Percentiles rank a stretch among this genome's conserved stretches.
phyloP scores from a whole-genome alignment of 352 stramenopile species.

The Globisporangium okanoganense region DNA sequence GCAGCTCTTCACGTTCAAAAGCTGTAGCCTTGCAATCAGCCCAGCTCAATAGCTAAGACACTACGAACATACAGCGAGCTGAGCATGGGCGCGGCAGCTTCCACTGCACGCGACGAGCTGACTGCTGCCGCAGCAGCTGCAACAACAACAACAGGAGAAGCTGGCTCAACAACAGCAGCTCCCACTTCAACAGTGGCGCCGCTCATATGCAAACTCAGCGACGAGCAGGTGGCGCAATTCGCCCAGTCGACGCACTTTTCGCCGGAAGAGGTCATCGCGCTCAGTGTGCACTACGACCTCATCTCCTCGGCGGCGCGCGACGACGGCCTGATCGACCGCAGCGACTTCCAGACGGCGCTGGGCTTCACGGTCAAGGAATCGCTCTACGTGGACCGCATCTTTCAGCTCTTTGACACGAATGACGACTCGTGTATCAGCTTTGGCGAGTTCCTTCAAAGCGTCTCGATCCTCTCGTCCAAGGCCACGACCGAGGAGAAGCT shows the following conservation, averaged over 20 bases:
- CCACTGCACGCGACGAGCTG: slow-evolving; percentile 50
- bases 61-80: background rate
- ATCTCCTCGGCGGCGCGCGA: slow-evolving; percentile 61
- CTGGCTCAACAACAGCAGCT: background rate
- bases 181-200: slow-evolving; percentile 5
- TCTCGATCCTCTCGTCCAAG: slow-evolving; percentile 72
- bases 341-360: slow-evolving; percentile 75
- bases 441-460: slow-evolving; percentile 69
- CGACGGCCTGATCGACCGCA: slow-evolving; percentile 71
- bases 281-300: slow-evolving; percentile 62
- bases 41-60: background rate
- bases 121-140: background rate
- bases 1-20: background rate
- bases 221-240: slow-evolving; percentile 44
- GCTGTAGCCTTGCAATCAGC: too few species aligned
- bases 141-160: background rate
- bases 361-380: slow-evolving; percentile 79
- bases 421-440: slow-evolving; percentile 81
- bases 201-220: slow-evolving; percentile 51
- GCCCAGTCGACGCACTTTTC: slow-evolving; percentile 48
- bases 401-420: slow-evolving; percentile 78
- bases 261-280: slow-evolving; percentile 49
- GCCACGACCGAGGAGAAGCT: slow-evolving; percentile 64
- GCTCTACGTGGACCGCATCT: slow-evolving; percentile 80
- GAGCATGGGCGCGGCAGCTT: slow-evolving; percentile 59